These are phyloP conservation scores for Echria macrotheca DNA, from an alignment of 495 filamentous ascomycete species.

Conservation along the genomic window DNA sequence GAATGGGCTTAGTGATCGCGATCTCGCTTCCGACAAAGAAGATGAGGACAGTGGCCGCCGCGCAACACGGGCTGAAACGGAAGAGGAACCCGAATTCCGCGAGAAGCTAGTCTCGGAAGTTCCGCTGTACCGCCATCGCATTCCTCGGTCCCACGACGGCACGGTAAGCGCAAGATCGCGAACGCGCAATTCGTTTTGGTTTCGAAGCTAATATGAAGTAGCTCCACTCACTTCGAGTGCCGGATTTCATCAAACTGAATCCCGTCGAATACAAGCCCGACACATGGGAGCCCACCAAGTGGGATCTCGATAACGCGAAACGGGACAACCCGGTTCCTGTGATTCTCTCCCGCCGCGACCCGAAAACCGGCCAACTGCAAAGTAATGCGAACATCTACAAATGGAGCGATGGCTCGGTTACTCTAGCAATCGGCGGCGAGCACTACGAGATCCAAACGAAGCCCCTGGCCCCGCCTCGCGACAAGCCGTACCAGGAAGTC, in stretches of 20 bases:
- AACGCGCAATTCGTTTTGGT: not conserved
- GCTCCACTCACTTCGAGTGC: conserved; percentile 75
- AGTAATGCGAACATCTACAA: conserved; percentile 73
- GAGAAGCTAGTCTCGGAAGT: conserved; percentile 53
- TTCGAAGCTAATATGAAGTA: conserved; percentile 23
- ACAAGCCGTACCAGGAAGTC: conserved; percentile 58
- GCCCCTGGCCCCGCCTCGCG: conserved; percentile 59
- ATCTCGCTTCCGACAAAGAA: conserved; percentile 78
- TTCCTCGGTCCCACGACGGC: conserved; percentile 67
- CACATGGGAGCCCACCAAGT: conserved; percentile 52
- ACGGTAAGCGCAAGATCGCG: conserved; percentile 36
- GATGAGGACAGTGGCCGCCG: conserved; percentile 34
- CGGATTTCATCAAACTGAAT: conserved; percentile 71
- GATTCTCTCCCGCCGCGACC: conserved; percentile 37
- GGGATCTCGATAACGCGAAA: conserved; percentile 41
- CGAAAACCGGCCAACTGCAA: conserved; percentile 47
- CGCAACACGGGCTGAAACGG: conserved; percentile 36
- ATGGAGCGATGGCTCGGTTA: conserved; percentile 83
- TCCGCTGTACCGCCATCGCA: conserved; percentile 56
- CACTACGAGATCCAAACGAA: conserved; percentile 78
- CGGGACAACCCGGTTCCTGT: conserved; percentile 34
- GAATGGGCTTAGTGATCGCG: conserved; percentile 56
- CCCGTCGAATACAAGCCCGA: conserved; percentile 67
- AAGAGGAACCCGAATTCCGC: conserved; percentile 38
- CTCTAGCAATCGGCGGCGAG: conserved; percentile 64